Percentiles rank a stretch among this genome's conserved stretches.
These are phyloP conservation scores for Radiomyces spectabilis DNA, from an alignment of 192 early-diverging fungal genomes.

Conservation along the genomic window DNA sequence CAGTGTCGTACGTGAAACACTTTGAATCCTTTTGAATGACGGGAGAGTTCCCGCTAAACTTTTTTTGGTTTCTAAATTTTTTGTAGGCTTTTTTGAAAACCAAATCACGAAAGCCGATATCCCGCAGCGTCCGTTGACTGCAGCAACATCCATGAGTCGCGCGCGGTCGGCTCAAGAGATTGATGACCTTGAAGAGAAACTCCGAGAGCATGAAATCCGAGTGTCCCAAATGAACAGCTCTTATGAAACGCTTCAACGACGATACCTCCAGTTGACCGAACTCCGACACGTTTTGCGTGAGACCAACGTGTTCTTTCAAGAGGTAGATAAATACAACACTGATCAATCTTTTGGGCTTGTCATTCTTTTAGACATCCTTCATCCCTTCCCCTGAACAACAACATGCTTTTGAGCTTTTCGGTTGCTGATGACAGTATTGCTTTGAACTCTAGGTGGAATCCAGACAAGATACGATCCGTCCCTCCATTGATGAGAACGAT, in stretches of 20 bases:
- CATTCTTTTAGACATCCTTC: too few species aligned
- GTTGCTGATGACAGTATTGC: too few species aligned
- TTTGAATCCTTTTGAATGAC: background rate
- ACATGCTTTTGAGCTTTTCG: too few species aligned
- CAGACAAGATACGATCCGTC: slow-evolving; percentile 30
- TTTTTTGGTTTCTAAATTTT: slow-evolving; percentile 1
- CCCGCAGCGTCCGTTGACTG: slow-evolving; percentile 37
- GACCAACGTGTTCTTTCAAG: slow-evolving; percentile 73
- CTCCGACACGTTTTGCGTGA: slow-evolving; percentile 85
- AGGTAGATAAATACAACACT: too few species aligned
- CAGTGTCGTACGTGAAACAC: slow-evolving; percentile 66
- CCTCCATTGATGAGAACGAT: slow-evolving; percentile 39
- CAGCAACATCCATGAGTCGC: slow-evolving; percentile 43
- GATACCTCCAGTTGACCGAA: slow-evolving; percentile 88
- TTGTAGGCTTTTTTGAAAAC: slow-evolving; percentile 67
- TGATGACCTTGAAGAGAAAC: slow-evolving; percentile 83
- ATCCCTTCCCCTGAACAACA: too few species aligned
- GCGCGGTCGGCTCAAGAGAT: slow-evolving; percentile 86
- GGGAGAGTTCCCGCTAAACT: background rate
- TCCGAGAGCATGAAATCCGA: slow-evolving; percentile 78
- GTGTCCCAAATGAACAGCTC: slow-evolving; percentile 82
- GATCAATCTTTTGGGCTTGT: too few species aligned
- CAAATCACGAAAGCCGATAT: slow-evolving; percentile 81
- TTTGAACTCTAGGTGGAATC: background rate
- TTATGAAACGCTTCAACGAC: slow-evolving; percentile 83